phyloP scores from a whole-genome alignment of 164 flowering plant species.

The Sedum album region DNA sequence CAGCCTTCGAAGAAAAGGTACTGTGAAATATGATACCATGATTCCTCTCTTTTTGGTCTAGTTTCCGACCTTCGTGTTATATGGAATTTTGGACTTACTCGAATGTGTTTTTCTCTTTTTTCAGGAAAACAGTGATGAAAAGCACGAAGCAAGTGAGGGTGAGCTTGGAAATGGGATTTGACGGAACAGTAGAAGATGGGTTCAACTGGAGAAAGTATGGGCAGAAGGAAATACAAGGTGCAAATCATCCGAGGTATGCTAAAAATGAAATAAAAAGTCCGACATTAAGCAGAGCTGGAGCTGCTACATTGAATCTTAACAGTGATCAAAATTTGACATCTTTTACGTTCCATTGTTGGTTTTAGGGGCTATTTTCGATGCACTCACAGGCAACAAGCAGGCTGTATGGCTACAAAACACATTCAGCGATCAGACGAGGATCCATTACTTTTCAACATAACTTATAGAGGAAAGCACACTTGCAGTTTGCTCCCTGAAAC shows the following conservation, averaged over 20 bases:
- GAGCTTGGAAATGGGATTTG: conserved; percentile 2
- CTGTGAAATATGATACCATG: background rate
- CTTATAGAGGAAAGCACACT: background rate
- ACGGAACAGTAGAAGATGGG: background rate
- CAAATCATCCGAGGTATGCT: too few species aligned
- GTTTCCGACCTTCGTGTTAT: background rate
- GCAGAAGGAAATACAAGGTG: too few species aligned
- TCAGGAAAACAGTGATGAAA: background rate
- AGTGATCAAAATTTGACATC: too few species aligned
- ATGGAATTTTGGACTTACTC: background rate
- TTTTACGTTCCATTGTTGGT: too few species aligned
- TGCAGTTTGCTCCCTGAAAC: background rate
- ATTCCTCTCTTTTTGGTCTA: background rate
- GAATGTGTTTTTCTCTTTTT: background rate
- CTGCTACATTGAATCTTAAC: too few species aligned
- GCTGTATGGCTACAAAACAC: background rate
- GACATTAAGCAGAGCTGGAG: too few species aligned
- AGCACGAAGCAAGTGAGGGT: background rate
- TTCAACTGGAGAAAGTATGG: too few species aligned
- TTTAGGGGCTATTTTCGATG: conserved; percentile 1
- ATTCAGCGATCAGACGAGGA: background rate
- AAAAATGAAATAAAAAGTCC: too few species aligned
- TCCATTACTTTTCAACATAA: conserved; percentile 1
- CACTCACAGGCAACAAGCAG: conserved; percentile 1
- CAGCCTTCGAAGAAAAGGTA: background rate